Conservation (phyloP, 768 basidiomycete species). For the Cystofilobasidium ferigula region DNA sequence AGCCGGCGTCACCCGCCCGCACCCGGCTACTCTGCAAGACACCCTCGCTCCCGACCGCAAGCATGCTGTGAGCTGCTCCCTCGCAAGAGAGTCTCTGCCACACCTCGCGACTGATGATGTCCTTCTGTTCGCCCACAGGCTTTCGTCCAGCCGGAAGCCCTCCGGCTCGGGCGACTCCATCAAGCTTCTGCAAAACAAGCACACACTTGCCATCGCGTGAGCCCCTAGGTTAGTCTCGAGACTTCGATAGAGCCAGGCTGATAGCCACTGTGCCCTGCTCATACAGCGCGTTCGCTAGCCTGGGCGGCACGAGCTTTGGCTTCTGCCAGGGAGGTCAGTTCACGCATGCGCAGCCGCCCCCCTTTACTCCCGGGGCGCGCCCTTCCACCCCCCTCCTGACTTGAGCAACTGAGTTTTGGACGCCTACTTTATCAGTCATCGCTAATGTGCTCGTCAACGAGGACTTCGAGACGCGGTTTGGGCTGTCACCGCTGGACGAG, state of each 20-base stretch:
- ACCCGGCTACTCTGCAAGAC: too few relatives aligned
- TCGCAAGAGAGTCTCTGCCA: too few relatives aligned
- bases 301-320: background rate
- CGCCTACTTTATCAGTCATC: conserved; percentile 45
- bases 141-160: background rate
- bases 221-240: background rate
- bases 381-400: too few relatives aligned
- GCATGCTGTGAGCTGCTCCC: too few relatives aligned
- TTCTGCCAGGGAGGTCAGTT: background rate
- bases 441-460: conserved; percentile 76
- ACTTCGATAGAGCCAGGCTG: background rate
- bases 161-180: background rate
- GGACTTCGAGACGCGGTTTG: conserved; percentile 59
- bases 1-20: too few relatives aligned
- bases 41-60: too few relatives aligned
- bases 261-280: background rate
- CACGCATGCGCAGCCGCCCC: too few relatives aligned
- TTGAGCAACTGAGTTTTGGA: too few relatives aligned
- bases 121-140: too few relatives aligned
- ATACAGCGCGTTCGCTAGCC: background rate
- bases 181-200: background rate
- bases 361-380: too few relatives aligned
- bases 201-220: background rate
- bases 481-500: conserved; percentile 58
- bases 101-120: too few relatives aligned